A percentile compares a stretch with the other conserved stretches of the same genome.
Evolutionary conservation across 805 yeast genomes (phyloP).

Genomic region (Candida tibetensis): DNA sequence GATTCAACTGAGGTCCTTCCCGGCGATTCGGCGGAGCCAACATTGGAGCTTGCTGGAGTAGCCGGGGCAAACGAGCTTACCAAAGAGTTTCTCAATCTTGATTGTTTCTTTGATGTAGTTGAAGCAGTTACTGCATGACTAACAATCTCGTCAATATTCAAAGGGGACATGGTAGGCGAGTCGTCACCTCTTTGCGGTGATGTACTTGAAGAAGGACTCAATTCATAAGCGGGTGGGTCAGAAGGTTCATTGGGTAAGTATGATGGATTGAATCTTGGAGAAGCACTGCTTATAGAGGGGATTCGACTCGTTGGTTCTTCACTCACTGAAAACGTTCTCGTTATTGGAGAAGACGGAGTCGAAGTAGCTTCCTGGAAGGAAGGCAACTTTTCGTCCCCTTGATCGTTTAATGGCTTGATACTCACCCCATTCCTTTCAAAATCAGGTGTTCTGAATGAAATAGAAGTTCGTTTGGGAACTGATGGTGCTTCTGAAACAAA

Average conservation of each 20-base stretch:
- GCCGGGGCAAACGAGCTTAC: slow-evolving; percentile 34
- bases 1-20: too few relatives aligned
- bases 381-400: slow-evolving; percentile 42
- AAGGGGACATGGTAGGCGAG: neutral
- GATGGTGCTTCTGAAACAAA: neutral
- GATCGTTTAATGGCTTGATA: slow-evolving; percentile 25
- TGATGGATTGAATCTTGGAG: neutral
- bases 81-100: slow-evolving; percentile 28
- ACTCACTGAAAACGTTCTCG: slow-evolving; percentile 35
- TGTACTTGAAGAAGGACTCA: slow-evolving; percentile 5
- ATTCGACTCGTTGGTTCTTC: slow-evolving; percentile 40
- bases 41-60: neutral
- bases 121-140: slow-evolving; percentile 8
- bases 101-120: slow-evolving; percentile 11
- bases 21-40: neutral
- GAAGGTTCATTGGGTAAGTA: slow-evolving; percentile 26
- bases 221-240: slow-evolving; percentile 35
- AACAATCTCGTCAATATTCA: slow-evolving; percentile 30
- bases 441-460: slow-evolving; percentile 35
- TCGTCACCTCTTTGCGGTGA: slow-evolving; percentile 5
- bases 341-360: slow-evolving; percentile 34
- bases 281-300: slow-evolving; percentile 21
- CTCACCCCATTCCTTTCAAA: slow-evolving; percentile 30
- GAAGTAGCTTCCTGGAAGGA: slow-evolving; percentile 67
- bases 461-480: slow-evolving; percentile 8